Conservation (phyloP, 805 yeast genomes). For the Cephaloascus albidus region DNA sequence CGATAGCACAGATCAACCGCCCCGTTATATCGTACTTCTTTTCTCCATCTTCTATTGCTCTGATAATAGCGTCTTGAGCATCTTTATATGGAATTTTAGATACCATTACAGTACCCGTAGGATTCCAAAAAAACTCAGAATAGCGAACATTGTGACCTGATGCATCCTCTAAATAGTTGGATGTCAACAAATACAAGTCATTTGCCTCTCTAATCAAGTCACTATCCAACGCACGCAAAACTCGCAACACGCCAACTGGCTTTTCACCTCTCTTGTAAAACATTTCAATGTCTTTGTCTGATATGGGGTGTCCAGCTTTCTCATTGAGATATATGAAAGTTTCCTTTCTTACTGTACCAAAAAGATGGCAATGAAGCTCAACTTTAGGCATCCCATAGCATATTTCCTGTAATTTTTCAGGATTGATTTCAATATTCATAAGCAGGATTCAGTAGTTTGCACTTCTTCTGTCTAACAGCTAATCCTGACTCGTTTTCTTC, state of each 20-base stretch:
- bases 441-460: no score
- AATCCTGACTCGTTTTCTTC: no score
- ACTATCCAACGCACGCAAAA: constrained; percentile 16
- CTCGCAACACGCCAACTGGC: constrained; percentile 18
- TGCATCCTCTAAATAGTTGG: constrained; percentile 14
- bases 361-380: constrained; percentile 20
- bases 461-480: no score
- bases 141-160: constrained; percentile 13
- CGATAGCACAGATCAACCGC: constrained; percentile 16
- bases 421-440: no score
- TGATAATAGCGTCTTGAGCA: constrained; percentile 14
- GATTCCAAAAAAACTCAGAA: constrained; percentile 20
- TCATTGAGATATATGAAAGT: constrained; percentile 13
- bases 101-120: constrained; percentile 16
- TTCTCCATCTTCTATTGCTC: constrained; percentile 13
- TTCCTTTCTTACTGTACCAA: constrained; percentile 15
- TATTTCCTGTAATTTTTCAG: constrained; percentile 8
- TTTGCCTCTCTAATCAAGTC: constrained; percentile 10
- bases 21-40: constrained; percentile 9
- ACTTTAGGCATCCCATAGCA: constrained; percentile 18
- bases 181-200: constrained; percentile 15
- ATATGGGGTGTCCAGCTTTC: no score
- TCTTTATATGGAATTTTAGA: constrained; percentile 13
- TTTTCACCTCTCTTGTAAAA: constrained; percentile 18
- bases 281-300: constrained; percentile 12